Evolutionary conservation across 169 alveolate genomes (phyloP).

Genomic region (Cryptosporidium andersoni): DNA sequence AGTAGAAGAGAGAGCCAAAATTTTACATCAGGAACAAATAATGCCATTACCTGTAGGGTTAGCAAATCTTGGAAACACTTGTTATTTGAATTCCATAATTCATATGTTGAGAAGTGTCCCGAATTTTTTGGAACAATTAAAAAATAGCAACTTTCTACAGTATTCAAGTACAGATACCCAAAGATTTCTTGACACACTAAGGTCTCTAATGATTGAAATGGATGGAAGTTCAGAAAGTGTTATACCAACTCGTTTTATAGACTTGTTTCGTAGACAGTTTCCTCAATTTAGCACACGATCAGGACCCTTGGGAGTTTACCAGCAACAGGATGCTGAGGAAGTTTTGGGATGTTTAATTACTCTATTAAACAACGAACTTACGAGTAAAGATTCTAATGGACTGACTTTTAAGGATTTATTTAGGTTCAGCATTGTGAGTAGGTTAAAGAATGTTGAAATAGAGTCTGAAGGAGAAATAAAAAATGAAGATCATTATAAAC

Average conservation of each 20-base stretch:
- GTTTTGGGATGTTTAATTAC: slow-evolving; percentile 81
- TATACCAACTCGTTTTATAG: slow-evolving; percentile 36
- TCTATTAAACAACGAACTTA: slow-evolving; percentile 69
- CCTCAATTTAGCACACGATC: slow-evolving; percentile 47
- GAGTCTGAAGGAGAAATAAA: slow-evolving; percentile 76
- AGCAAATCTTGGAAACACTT: slow-evolving; percentile 94
- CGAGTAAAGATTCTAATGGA: slow-evolving; percentile 47
- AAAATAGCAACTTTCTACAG: slow-evolving; percentile 9
- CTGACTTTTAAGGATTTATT: slow-evolving; percentile 79
- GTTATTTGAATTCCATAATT: slow-evolving; percentile 91
- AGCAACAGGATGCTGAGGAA: slow-evolving; percentile 79
- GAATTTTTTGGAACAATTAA: slow-evolving; percentile 23
- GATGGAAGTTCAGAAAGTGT: slow-evolving; percentile 70
- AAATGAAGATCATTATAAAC: slow-evolving; percentile 76
- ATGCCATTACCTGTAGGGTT: slow-evolving; percentile 90
- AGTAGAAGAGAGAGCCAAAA: slow-evolving; percentile 88
- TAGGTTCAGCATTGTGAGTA: slow-evolving; percentile 78
- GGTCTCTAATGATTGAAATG: slow-evolving; percentile 77
- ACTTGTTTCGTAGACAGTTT: slow-evolving; percentile 44
- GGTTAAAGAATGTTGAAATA: slow-evolving; percentile 76
- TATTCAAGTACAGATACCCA: slow-evolving; percentile 6
- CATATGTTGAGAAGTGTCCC: slow-evolving; percentile 80
- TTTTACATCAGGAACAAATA: slow-evolving; percentile 84
- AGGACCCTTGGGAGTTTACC: slow-evolving; percentile 66
- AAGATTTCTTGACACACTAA: slow-evolving; percentile 78